Conservation (phyloP, 2,329 filamentous ascomycete genomes). For the Coniella vitis region DNA sequence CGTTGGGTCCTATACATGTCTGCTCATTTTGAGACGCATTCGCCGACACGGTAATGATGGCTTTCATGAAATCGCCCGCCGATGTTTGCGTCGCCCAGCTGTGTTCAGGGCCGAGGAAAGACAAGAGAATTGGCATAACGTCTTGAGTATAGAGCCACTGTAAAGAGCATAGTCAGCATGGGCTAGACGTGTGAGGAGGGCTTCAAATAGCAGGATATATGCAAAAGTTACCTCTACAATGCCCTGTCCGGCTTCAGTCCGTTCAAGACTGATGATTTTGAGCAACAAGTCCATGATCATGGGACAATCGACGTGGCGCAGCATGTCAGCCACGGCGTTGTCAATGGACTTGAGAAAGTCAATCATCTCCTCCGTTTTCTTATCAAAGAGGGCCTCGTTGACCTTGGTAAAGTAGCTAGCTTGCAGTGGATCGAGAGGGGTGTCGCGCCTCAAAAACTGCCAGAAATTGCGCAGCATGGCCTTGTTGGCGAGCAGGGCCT, state of each 20-base stretch:
- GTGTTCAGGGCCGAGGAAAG: constrained; percentile 78
- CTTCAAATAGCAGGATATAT: constrained; percentile 24
- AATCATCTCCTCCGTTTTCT: constrained; percentile 97
- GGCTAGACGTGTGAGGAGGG: constrained; percentile 1
- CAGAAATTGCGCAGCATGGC: constrained; percentile 77
- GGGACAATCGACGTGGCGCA: constrained; percentile 91
- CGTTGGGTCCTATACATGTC: constrained; percentile 97
- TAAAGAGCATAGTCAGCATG: constrained; percentile 1
- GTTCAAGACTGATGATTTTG: constrained; percentile 95
- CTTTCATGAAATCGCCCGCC: constrained; percentile 94
- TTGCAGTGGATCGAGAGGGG: constrained; percentile 84
- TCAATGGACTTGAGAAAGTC: constrained; percentile 79
- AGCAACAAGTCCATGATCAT: constrained; percentile 97
- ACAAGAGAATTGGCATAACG: constrained; percentile 78
- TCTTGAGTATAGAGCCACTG: constrained; percentile 90
- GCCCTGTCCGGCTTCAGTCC: constrained; percentile 82
- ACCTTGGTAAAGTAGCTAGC: constrained; percentile 98
- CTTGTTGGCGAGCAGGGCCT: constrained; percentile 82
- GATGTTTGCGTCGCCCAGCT: constrained; percentile 90
- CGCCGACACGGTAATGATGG: constrained; percentile 96
- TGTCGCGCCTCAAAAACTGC: constrained; percentile 77
- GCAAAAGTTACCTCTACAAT: constrained; percentile 78
- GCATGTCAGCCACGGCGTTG: constrained; percentile 73
- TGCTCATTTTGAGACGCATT: constrained; percentile 98
- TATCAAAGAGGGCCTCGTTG: constrained; percentile 94